phyloP scores from a whole-genome alignment of 169 alveolate genomes.

The Toxoplasma gondii region DNA sequence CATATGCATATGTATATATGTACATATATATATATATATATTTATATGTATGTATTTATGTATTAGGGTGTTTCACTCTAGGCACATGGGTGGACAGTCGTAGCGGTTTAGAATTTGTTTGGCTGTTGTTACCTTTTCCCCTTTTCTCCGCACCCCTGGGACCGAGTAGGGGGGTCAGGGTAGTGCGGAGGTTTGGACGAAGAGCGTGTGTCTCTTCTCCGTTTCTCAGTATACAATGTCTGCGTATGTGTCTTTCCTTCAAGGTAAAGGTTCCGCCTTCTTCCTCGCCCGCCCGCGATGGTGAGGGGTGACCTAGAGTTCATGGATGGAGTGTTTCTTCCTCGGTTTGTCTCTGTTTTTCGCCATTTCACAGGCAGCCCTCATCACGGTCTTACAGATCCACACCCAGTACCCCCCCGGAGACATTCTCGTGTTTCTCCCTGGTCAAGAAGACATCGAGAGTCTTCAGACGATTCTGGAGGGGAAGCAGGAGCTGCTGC shows the following conservation, averaged over 20 bases:
- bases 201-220: too few relatives aligned
- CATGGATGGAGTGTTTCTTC: background rate
- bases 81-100: background rate
- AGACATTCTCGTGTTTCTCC: constrained; percentile 96
- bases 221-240: too few relatives aligned
- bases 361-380: constrained; percentile 86
- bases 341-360: background rate
- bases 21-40: background rate
- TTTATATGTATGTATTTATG: background rate
- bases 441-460: constrained; percentile 99
- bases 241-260: too few relatives aligned
- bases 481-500: constrained; percentile 91
- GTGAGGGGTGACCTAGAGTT: too few relatives aligned
- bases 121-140: background rate
- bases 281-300: too few relatives aligned
- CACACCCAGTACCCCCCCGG: constrained; percentile 97
- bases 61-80: background rate
- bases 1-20: background rate
- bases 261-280: too few relatives aligned
- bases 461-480: constrained; percentile 84
- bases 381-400: constrained; percentile 95
- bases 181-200: too few relatives aligned
- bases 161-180: too few relatives aligned
- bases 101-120: background rate
- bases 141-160: too few relatives aligned